Conservation (phyloP, 2,329 filamentous ascomycete genomes). For the Colletotrichum trifolii region DNA sequence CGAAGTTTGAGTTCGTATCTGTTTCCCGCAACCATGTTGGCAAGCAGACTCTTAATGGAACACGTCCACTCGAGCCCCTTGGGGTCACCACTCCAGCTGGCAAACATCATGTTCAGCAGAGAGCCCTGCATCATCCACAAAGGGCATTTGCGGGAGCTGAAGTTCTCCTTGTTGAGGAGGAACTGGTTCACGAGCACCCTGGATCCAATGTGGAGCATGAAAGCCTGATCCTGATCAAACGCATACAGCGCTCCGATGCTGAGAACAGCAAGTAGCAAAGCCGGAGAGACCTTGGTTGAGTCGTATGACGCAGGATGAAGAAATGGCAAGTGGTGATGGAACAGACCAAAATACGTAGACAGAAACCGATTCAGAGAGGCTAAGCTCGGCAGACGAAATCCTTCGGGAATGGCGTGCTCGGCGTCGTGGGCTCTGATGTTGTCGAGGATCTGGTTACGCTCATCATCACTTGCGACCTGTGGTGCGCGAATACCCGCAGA, state of each 20-base stretch:
- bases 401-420: slow-evolving; percentile 85
- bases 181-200: slow-evolving; percentile 98
- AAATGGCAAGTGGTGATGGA: slow-evolving; percentile 97
- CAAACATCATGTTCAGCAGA: slow-evolving; percentile 97
- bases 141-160: slow-evolving; percentile 96
- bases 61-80: slow-evolving; percentile 99
- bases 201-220: slow-evolving; percentile 96
- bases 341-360: slow-evolving; percentile 95
- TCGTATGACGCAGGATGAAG: slow-evolving; percentile 92
- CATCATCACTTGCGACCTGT: slow-evolving; percentile 85
- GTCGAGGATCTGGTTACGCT: slow-evolving; percentile 85
- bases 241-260: slow-evolving; percentile 97
- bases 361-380: slow-evolving; percentile 90
- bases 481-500: slow-evolving; percentile 78
- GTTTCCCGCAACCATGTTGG: slow-evolving; percentile 98
- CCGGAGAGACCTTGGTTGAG: slow-evolving; percentile 81
- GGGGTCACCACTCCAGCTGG: slow-evolving; percentile 98
- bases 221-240: slow-evolving; percentile 96
- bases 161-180: slow-evolving; percentile 97
- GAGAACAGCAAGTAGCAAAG: slow-evolving; percentile 87
- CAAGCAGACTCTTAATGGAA: slow-evolving; percentile 96
- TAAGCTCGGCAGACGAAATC: slow-evolving; percentile 86
- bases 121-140: slow-evolving; percentile 99
- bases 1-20: slow-evolving; percentile 95
- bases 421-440: slow-evolving; percentile 85